Evolutionary conservation across 352 stramenopile species (phyloP).

Genomic region (Plasmopara viticola): DNA sequence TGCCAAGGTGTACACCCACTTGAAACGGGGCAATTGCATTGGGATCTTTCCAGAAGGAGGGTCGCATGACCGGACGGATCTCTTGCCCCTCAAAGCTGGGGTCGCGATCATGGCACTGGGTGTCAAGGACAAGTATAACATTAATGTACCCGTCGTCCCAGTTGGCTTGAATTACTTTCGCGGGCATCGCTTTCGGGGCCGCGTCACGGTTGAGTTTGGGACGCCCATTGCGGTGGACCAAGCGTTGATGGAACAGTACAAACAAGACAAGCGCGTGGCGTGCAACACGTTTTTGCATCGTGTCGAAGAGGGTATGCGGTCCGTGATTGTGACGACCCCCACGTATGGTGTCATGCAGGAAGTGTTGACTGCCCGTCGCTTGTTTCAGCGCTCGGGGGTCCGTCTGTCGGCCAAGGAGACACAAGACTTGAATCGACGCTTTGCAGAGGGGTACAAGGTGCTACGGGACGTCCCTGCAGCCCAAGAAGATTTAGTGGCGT

Average conservation of each 20-base stretch:
- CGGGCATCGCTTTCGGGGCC: slow-evolving; percentile 93
- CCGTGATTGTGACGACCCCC: slow-evolving; percentile 95
- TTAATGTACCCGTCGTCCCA: slow-evolving; percentile 94
- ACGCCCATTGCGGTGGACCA: slow-evolving; percentile 85
- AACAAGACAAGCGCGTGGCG: slow-evolving; percentile 67
- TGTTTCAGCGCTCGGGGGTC: slow-evolving; percentile 90
- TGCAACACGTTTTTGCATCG: slow-evolving; percentile 81
- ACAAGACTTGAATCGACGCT: slow-evolving; percentile 87
- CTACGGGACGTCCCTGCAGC: slow-evolving; percentile 62
- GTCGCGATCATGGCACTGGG: slow-evolving; percentile 97
- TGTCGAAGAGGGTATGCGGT: slow-evolving; percentile 81
- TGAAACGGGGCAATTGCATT: slow-evolving; percentile 88
- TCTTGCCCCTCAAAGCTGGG: slow-evolving; percentile 96
- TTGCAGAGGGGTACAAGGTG: slow-evolving; percentile 87
- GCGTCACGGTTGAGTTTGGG: slow-evolving; percentile 96
- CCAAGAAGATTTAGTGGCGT: slow-evolving; percentile 41
- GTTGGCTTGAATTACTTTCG: slow-evolving; percentile 98
- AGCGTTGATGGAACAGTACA: slow-evolving; percentile 86
- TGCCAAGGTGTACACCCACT: slow-evolving; percentile 86
- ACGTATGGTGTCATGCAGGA: slow-evolving; percentile 95
- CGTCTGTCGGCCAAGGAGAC: slow-evolving; percentile 86
- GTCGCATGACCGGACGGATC: slow-evolving; percentile 95
- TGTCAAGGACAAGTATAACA: slow-evolving; percentile 94
- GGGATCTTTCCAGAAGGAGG: slow-evolving; percentile 98
- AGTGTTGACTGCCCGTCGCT: slow-evolving; percentile 91